A percentile compares a stretch with the other conserved stretches of the same genome.
These are phyloP conservation scores for Dactylonectria macrodidyma DNA, from an alignment of 2,329 filamentous ascomycete species.

Conservation along the genomic window DNA sequence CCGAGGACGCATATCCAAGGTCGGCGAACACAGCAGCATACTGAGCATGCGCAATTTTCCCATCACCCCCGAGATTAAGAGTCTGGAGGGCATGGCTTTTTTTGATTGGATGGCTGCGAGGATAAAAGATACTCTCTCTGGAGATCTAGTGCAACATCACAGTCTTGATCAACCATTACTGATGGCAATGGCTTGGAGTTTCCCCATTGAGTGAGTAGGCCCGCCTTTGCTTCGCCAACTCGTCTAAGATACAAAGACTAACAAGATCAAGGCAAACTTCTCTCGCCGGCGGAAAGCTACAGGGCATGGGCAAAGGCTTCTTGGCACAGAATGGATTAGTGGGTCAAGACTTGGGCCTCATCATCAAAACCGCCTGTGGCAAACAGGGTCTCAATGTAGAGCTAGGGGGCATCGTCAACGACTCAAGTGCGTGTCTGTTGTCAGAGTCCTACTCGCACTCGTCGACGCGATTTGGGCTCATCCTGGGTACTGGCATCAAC, in stretches of 20 bases:
- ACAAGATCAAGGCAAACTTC: slow-evolving; percentile 72
- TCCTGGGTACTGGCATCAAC: slow-evolving; percentile 78
- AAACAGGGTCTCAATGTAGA: slow-evolving; percentile 67
- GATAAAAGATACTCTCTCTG: slow-evolving; percentile 70
- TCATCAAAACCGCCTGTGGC: slow-evolving; percentile 69
- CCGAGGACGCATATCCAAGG: slow-evolving; percentile 58
- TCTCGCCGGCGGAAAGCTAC: slow-evolving; percentile 70
- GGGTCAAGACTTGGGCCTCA: slow-evolving; percentile 72
- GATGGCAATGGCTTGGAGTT: slow-evolving; percentile 78
- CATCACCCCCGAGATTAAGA: slow-evolving; percentile 70
- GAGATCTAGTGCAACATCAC: slow-evolving; percentile 57
- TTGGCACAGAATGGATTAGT: slow-evolving; percentile 70
- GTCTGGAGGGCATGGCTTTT: slow-evolving; percentile 71
- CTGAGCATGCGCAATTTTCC: slow-evolving; percentile 69
- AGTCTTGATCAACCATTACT: slow-evolving; percentile 62
- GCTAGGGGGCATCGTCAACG: slow-evolving; percentile 75
- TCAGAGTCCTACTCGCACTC: slow-evolving; percentile 73
- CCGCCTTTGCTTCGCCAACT: slow-evolving; percentile 6
- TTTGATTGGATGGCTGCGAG: slow-evolving; percentile 79
- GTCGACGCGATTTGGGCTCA: slow-evolving; percentile 74
- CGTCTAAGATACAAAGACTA: slow-evolving; percentile 32
- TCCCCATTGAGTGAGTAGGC: slow-evolving; percentile 75
- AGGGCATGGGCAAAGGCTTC: slow-evolving; percentile 78
- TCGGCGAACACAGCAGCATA: slow-evolving; percentile 64
- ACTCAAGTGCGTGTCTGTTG: slow-evolving; percentile 76